Conservation (phyloP, 2,329 filamentous ascomycete genomes). For the Colletotrichum endophyticum region DNA sequence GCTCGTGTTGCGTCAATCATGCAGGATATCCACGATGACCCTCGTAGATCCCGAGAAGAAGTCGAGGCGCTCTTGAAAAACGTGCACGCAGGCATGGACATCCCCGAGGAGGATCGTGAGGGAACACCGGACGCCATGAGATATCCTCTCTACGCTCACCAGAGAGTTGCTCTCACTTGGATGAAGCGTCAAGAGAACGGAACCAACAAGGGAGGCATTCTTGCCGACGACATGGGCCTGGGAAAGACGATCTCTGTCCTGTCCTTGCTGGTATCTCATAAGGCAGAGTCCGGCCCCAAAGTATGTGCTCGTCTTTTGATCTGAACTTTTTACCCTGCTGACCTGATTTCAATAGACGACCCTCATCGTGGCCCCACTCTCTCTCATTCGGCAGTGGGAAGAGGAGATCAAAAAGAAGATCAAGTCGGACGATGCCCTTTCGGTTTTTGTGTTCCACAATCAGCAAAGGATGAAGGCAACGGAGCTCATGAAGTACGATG, state of each 20-base stretch:
- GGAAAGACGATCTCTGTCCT: slow-evolving; percentile 87
- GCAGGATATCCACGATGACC: slow-evolving; percentile 40
- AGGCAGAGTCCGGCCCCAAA: slow-evolving; percentile 52
- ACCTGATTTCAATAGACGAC: slow-evolving; percentile 60
- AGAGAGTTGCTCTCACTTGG: slow-evolving; percentile 80
- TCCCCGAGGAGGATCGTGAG: slow-evolving; percentile 65
- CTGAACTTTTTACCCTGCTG: background rate
- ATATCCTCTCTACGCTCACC: slow-evolving; percentile 78
- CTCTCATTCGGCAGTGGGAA: slow-evolving; percentile 84
- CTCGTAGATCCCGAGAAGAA: slow-evolving; percentile 59
- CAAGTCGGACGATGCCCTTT: slow-evolving; percentile 61
- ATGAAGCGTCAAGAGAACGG: slow-evolving; percentile 76
- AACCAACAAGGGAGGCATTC: slow-evolving; percentile 77
- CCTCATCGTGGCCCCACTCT: slow-evolving; percentile 82
- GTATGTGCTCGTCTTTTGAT: slow-evolving; percentile 24
- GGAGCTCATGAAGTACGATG: slow-evolving; percentile 69
- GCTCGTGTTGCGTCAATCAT: slow-evolving; percentile 6
- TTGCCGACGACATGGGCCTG: slow-evolving; percentile 83
- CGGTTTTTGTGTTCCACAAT: slow-evolving; percentile 73
- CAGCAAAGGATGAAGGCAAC: slow-evolving; percentile 57
- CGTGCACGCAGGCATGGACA: slow-evolving; percentile 74
- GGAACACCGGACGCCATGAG: slow-evolving; percentile 73
- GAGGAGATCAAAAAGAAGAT: slow-evolving; percentile 78
- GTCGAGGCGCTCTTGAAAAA: slow-evolving; percentile 74
- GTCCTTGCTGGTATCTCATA: slow-evolving; percentile 74